Evolutionary conservation across 108 stramenopile species (phyloP).

Genomic region (Pseudonitzschia pungens): DNA sequence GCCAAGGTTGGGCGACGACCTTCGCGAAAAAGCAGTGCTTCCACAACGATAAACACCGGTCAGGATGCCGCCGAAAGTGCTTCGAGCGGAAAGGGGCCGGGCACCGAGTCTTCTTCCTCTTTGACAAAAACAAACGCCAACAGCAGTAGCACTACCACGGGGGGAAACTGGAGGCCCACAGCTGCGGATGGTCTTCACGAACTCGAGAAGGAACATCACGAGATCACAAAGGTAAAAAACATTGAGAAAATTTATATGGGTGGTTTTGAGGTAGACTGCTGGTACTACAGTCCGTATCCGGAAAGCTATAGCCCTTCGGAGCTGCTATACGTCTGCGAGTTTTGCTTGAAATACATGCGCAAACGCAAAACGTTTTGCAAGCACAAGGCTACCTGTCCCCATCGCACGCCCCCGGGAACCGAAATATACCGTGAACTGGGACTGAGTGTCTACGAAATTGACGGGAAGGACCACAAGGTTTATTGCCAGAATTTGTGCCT

Average conservation of each 20-base stretch:
- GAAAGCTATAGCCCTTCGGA: slow-evolving; percentile 78
- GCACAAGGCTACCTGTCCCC: slow-evolving; percentile 61
- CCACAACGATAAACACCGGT: not conserved
- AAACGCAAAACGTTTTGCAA: slow-evolving; percentile 71
- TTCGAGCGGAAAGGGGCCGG: not conserved
- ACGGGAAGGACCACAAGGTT: slow-evolving; percentile 77
- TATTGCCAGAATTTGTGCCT: slow-evolving; percentile 99
- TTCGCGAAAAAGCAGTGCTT: not conserved
- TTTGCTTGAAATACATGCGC: slow-evolving; percentile 93
- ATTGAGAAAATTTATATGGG: slow-evolving; percentile 94
- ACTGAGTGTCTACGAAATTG: slow-evolving; percentile 76
- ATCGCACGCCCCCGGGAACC: slow-evolving; percentile 89
- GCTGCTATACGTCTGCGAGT: slow-evolving; percentile 96
- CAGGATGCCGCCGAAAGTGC: not conserved
- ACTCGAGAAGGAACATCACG: slow-evolving; percentile 95
- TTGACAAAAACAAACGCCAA: not conserved
- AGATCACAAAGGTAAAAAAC: slow-evolving; percentile 99
- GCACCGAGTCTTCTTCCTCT: slow-evolving; percentile 9
- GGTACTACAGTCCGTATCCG: slow-evolving; percentile 99
- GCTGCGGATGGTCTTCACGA: slow-evolving; percentile 65
- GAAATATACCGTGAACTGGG: slow-evolving; percentile 90
- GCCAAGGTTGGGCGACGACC: not conserved
- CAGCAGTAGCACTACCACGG: not conserved
- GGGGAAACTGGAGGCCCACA: slow-evolving; percentile 70
- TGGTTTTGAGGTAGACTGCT: slow-evolving; percentile 87